Evolutionary conservation across 768 basidiomycete species (phyloP).

Genomic region (Sporobolomyces pararoseus): DNA sequence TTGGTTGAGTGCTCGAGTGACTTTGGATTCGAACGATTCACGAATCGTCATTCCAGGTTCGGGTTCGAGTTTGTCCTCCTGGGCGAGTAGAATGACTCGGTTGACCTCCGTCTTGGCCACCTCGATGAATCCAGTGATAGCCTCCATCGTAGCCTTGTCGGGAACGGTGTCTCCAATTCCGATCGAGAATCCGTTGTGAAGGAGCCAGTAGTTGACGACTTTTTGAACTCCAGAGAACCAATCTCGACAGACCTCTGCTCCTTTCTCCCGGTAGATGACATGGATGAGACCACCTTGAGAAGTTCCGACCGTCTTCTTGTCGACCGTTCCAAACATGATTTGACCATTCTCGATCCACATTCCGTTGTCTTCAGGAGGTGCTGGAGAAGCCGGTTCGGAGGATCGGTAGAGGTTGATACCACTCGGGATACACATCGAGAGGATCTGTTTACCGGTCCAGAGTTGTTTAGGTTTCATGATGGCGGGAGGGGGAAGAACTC

Average conservation of each 20-base stretch:
- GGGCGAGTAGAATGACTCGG: conserved; percentile 73
- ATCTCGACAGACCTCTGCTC: conserved; percentile 80
- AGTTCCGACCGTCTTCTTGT: conserved; percentile 98
- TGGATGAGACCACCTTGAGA: conserved; percentile 86
- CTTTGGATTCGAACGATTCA: conserved; percentile 91
- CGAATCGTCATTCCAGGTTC: conserved; percentile 98
- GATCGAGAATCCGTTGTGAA: conserved; percentile 98
- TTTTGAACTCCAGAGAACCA: conserved; percentile 91
- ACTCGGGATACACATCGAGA: conserved; percentile 84
- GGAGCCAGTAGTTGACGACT: conserved; percentile 97
- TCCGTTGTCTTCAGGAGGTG: conserved; percentile 83
- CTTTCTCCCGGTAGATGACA: conserved; percentile 95
- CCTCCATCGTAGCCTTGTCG: conserved; percentile 77
- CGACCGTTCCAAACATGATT: conserved; percentile 87
- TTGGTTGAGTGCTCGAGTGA: conserved; percentile 84
- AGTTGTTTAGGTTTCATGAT: conserved; percentile 94
- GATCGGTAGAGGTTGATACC: conserved; percentile 71
- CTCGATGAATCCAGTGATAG: conserved; percentile 76
- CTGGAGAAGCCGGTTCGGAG: conserved; percentile 56
- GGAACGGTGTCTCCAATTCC: conserved; percentile 99
- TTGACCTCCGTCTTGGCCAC: conserved; percentile 76
- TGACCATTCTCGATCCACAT: conserved; percentile 97
- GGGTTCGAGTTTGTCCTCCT: conserved; percentile 79
- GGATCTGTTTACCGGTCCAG: conserved; percentile 96
- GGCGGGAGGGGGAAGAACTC: conserved; percentile 80